Conservation (phyloP, 768 basidiomycete genomes). For the Symmetrospora coprosmae region DNA sequence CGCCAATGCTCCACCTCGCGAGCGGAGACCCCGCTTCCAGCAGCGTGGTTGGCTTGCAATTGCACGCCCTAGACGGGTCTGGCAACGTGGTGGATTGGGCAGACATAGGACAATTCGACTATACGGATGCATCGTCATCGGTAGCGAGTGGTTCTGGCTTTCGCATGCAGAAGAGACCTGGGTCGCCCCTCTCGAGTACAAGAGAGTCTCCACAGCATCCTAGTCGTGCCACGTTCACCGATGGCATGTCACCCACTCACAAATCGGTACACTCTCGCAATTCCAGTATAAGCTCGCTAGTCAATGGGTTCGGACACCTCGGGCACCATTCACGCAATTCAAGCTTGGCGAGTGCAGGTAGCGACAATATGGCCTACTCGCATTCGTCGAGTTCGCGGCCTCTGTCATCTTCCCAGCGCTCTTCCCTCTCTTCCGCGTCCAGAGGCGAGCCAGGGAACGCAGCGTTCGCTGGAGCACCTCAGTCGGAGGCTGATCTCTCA, state of each 20-base stretch:
- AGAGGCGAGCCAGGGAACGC: neutral
- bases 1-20: conserved; percentile 12
- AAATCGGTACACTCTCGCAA: conserved; percentile 4
- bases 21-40: neutral
- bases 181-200: conserved; percentile 8
- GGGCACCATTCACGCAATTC: conserved; percentile 16
- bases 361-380: neutral
- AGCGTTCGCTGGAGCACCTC: neutral
- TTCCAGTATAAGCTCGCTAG: conserved; percentile 6
- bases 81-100: conserved; percentile 7
- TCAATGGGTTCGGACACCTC: conserved; percentile 19
- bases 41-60: neutral
- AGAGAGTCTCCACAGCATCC: conserved; percentile 2
- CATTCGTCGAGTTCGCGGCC: neutral
- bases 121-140: conserved; percentile 3
- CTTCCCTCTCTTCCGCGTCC: neutral
- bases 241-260: neutral
- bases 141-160: neutral
- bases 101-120: conserved; percentile 20
- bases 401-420: neutral
- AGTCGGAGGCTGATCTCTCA: neutral
- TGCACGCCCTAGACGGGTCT: conserved; percentile 16
- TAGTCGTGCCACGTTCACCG: neutral
- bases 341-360: neutral
- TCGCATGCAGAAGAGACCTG: conserved; percentile 13